Percentiles rank a stretch among this genome's conserved stretches.
Evolutionary conservation across 75 land plant species (phyloP).

Genomic region (Gnetum montanum): DNA sequence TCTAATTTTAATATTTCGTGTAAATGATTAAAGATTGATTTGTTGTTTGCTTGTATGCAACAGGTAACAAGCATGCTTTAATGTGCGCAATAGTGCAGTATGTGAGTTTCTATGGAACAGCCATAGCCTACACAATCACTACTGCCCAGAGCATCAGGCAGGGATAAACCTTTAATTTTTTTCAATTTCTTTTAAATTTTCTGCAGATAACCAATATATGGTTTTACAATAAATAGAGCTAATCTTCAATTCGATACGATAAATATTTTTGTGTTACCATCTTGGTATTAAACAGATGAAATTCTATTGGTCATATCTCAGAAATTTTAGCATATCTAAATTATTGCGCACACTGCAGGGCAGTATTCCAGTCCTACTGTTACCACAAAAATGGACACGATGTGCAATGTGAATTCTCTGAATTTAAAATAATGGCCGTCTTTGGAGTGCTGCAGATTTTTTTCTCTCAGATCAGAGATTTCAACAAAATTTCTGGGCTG

Average conservation of each 20-base stretch:
- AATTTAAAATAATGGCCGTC: conserved; percentile 8
- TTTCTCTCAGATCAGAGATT: conserved; percentile 19
- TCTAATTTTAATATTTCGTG: too few species aligned
- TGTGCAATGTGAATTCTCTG: conserved; percentile 8
- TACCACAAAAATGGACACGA: conserved; percentile 19
- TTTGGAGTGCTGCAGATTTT: conserved; percentile 17
- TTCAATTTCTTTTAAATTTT: too few species aligned
- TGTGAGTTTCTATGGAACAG: conserved; percentile 24
- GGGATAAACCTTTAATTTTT: too few species aligned
- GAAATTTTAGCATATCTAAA: too few species aligned
- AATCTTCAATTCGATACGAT: too few species aligned
- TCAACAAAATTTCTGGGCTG: conserved; percentile 17
- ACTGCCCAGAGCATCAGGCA: conserved; percentile 46
- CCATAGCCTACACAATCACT: conserved; percentile 53
- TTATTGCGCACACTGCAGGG: conserved; percentile 18
- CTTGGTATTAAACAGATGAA: too few species aligned
- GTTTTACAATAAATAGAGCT: too few species aligned
- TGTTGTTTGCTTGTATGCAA: not conserved
- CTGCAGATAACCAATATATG: too few species aligned
- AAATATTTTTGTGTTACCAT: too few species aligned
- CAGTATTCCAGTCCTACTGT: conserved; percentile 18
- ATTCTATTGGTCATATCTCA: too few species aligned
- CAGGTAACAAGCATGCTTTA: conserved; percentile 30
- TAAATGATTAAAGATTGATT: too few species aligned
- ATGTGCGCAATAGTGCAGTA: conserved; percentile 35